phyloP scores from a whole-genome alignment of 306 rosid genomes.

The Astragalus glycyphyllos region DNA sequence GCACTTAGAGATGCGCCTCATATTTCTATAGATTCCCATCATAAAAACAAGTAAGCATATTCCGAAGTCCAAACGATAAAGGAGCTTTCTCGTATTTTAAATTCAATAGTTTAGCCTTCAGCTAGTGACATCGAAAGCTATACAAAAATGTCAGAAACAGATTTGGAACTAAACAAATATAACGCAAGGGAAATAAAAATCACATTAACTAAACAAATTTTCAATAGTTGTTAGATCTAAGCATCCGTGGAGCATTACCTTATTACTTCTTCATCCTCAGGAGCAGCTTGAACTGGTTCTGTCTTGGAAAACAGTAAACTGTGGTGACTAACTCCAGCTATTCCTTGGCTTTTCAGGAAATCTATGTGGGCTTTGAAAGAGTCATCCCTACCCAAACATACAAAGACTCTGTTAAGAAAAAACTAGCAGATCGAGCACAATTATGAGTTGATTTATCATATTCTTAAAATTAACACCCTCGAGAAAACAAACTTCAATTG shows the following conservation, averaged over 20 bases:
- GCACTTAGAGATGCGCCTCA: neutral
- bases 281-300: conserved; percentile 61
- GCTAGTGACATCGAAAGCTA: conserved; percentile 3
- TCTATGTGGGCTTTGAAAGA: conserved; percentile 62
- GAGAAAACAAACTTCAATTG: neutral
- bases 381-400: conserved; percentile 58
- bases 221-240: neutral
- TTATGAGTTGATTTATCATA: conserved; percentile 7
- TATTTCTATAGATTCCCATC: neutral
- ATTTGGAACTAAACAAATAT: conserved; percentile 1
- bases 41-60: conserved; percentile 7
- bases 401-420: conserved; percentile 7
- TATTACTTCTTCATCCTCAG: conserved; percentile 61
- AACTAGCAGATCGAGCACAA: conserved; percentile 8
- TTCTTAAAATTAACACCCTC: neutral
- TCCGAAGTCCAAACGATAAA: neutral
- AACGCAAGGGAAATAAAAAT: conserved; percentile 1
- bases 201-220: conserved; percentile 7
- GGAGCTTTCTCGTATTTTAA: conserved; percentile 1
- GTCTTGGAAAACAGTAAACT: conserved; percentile 89
- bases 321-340: conserved; percentile 95
- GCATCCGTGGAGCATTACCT: conserved; percentile 52
- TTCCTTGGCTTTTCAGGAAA: conserved; percentile 75
- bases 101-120: neutral
- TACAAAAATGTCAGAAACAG: conserved; percentile 2